These are phyloP conservation scores for Penicillium concentricum DNA, from an alignment of 2,329 filamentous ascomycete genomes.

Conservation along the genomic window DNA sequence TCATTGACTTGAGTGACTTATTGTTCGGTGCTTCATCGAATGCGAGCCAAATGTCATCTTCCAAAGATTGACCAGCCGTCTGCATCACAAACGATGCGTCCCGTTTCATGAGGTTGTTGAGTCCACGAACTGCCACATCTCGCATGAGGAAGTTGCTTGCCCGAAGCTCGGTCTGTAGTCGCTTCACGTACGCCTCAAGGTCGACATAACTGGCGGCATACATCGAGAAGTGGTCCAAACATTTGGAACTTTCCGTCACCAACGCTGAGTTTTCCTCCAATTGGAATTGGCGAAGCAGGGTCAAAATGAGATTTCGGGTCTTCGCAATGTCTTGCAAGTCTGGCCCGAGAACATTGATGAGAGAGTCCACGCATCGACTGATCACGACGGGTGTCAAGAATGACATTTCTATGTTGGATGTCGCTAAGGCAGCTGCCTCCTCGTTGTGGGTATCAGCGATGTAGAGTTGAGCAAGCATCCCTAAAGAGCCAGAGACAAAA, in stretches of 20 bases:
- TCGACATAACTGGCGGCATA: slow-evolving; percentile 88
- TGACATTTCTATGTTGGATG: slow-evolving; percentile 87
- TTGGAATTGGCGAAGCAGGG: slow-evolving; percentile 78
- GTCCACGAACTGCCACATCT: slow-evolving; percentile 78
- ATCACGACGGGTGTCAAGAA: slow-evolving; percentile 79
- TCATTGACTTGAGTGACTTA: slow-evolving; percentile 78
- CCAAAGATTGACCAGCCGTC: slow-evolving; percentile 73
- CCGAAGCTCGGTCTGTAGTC: slow-evolving; percentile 74
- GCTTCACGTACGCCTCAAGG: slow-evolving; percentile 77
- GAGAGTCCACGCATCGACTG: slow-evolving; percentile 84
- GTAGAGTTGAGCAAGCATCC: slow-evolving; percentile 92
- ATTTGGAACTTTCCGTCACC: slow-evolving; percentile 74
- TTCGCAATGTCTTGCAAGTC: slow-evolving; percentile 92
- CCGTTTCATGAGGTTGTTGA: slow-evolving; percentile 94
- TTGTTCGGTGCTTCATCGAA: slow-evolving; percentile 76
- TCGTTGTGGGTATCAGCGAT: slow-evolving; percentile 87
- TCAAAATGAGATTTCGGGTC: slow-evolving; percentile 87
- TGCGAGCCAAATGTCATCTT: slow-evolving; percentile 88
- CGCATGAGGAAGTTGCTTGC: slow-evolving; percentile 68
- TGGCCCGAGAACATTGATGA: slow-evolving; percentile 93
- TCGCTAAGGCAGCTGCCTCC: slow-evolving; percentile 74
- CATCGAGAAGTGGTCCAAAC: slow-evolving; percentile 84
- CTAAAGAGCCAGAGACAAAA: slow-evolving; percentile 85
- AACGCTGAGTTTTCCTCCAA: slow-evolving; percentile 69
- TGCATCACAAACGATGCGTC: slow-evolving; percentile 79